Percentiles rank a stretch among this genome's conserved stretches.
Evolutionary conservation across 345 rosid genomes (phyloP).

Genomic region (Rhizophora mangle): DNA sequence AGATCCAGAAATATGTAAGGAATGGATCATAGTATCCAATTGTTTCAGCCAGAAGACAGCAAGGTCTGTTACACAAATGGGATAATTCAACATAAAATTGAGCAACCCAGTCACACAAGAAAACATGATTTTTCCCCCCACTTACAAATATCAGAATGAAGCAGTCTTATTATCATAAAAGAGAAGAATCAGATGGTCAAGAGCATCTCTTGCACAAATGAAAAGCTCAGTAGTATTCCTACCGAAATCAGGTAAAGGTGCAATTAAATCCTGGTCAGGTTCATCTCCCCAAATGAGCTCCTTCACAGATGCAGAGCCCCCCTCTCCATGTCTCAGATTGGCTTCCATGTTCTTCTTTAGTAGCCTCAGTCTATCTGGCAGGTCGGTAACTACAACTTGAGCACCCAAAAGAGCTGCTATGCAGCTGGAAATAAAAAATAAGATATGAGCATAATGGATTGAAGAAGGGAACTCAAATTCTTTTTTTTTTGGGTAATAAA

Average conservation of each 20-base stretch:
- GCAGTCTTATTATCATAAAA: not conserved
- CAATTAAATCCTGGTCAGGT: constrained; percentile 48
- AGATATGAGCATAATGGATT: constrained; percentile 7
- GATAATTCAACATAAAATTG: too few relatives aligned
- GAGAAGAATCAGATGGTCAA: not conserved
- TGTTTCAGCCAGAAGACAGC: too few relatives aligned
- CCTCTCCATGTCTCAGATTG: constrained; percentile 44
- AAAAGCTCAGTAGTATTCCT: not conserved
- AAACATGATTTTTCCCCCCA: not conserved
- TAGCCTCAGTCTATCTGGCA: constrained; percentile 77
- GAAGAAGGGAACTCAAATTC: not conserved
- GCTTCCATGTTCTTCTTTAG: constrained; percentile 68
- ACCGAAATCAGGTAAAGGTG: constrained; percentile 81
- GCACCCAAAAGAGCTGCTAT: constrained; percentile 86
- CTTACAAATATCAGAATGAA: not conserved
- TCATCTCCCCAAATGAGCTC: constrained; percentile 87
- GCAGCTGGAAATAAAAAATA: constrained; percentile 46
- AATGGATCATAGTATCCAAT: too few relatives aligned
- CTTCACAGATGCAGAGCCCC: constrained; percentile 64
- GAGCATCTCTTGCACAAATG: not conserved
- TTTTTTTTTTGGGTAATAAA: not conserved
- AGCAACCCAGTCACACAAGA: too few relatives aligned
- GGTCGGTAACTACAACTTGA: constrained; percentile 73
- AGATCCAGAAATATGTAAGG: too few relatives aligned
- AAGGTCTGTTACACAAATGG: too few relatives aligned